These are phyloP conservation scores for Fomitopsis palustris DNA, from an alignment of 1,284 basidiomycete species.

Conservation along the genomic window DNA sequence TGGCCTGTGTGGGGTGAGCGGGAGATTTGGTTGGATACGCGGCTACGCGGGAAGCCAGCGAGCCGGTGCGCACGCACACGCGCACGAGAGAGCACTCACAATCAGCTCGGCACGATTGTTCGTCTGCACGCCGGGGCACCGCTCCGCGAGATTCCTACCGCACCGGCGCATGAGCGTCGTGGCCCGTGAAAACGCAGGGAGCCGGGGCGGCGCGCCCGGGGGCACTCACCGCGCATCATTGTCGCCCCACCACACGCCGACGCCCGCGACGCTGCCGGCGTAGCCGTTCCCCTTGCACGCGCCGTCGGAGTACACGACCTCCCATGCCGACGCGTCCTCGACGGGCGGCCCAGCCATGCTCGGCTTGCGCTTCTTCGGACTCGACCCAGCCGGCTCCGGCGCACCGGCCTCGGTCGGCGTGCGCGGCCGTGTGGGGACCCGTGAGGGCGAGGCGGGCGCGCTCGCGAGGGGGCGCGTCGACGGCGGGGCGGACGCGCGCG, in stretches of 20 bases:
- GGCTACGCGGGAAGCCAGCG: not conserved
- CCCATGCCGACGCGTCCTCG: constrained; percentile 26
- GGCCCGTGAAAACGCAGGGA: too few species aligned
- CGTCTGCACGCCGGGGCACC: constrained; percentile 81
- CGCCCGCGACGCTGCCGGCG: constrained; percentile 53
- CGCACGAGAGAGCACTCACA: constrained; percentile 38
- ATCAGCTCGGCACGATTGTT: constrained; percentile 88
- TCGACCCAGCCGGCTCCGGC: not conserved
- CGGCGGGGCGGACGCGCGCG: not conserved
- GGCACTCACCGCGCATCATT: constrained; percentile 52
- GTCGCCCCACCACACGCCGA: constrained; percentile 77
- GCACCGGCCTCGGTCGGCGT: not conserved
- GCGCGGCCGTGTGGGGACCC: not conserved
- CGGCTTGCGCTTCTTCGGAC: not conserved
- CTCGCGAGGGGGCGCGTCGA: not conserved
- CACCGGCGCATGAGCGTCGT: too few species aligned
- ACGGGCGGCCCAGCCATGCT: constrained; percentile 11
- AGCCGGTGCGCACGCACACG: not conserved
- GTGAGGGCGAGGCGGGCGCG: not conserved
- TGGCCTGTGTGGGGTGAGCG: too few species aligned
- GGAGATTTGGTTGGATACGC: not conserved
- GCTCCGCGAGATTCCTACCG: constrained; percentile 72
- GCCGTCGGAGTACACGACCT: constrained; percentile 77
- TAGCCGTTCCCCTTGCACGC: constrained; percentile 77
- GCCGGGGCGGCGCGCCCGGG: too few species aligned